Conservation (phyloP, 441 rosid genomes). For the Euphorbia schlechtendalii region DNA sequence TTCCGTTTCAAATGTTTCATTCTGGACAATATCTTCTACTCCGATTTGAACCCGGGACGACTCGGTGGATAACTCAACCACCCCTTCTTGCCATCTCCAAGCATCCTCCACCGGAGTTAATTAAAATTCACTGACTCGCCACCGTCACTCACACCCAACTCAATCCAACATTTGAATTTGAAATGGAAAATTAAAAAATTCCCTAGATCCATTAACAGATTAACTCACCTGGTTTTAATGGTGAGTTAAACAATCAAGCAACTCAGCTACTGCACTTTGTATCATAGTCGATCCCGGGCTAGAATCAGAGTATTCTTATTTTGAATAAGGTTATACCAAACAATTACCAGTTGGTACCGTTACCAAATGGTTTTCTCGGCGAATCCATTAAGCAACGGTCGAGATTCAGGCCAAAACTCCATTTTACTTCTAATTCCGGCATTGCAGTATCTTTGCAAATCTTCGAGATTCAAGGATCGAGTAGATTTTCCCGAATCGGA, state of each 20-base stretch:
- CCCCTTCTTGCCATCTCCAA: constrained; percentile 54
- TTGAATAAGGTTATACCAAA: not conserved
- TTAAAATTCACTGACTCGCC: constrained; percentile 5
- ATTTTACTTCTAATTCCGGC: constrained; percentile 35
- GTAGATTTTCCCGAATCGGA: constrained; percentile 40
- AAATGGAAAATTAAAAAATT: not conserved
- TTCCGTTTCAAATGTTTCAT: not conserved
- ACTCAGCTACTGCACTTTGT: constrained; percentile 10
- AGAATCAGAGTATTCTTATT: constrained; percentile 19
- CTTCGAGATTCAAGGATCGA: constrained; percentile 41
- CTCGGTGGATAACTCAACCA: constrained; percentile 50
- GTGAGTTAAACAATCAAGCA: constrained; percentile 18
- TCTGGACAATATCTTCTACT: constrained; percentile 5
- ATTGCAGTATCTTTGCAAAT: constrained; percentile 46
- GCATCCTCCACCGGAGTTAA: constrained; percentile 23
- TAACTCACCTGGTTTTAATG: constrained; percentile 17
- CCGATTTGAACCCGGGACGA: constrained; percentile 64
- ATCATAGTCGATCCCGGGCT: constrained; percentile 35
- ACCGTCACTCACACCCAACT: constrained; percentile 5
- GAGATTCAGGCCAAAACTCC: constrained; percentile 54
- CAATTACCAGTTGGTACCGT: not conserved
- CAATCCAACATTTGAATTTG: not conserved
- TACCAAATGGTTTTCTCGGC: constrained; percentile 47
- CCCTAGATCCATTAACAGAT: not conserved
- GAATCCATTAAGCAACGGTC: constrained; percentile 59